These are phyloP conservation scores for Cryptomeria japonica DNA, from an alignment of 75 land plant species.

Conservation along the genomic window DNA sequence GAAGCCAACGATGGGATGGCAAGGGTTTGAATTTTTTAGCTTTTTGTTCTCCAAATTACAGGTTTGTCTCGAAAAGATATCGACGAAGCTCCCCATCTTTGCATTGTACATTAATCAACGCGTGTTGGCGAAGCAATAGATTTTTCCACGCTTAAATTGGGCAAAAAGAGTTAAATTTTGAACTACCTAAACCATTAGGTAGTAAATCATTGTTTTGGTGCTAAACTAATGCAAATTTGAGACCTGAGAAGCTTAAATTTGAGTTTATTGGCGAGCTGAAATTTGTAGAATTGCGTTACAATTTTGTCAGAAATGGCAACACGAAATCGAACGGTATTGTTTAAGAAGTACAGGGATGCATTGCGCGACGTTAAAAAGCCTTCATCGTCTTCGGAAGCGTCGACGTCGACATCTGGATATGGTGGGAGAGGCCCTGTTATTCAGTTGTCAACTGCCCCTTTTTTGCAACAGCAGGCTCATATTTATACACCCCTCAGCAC, in stretches of 20 bases:
- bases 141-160: no score
- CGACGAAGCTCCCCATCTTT: no score
- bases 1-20: no score
- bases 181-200: no score
- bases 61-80: no score
- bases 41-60: no score
- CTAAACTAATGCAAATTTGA: not conserved
- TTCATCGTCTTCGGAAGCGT: constrained; percentile 19
- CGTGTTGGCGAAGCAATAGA: no score
- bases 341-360: constrained; percentile 67
- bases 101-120: no score
- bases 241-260: not conserved
- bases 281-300: constrained; percentile 5
- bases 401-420: constrained; percentile 9
- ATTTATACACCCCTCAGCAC: constrained; percentile 64
- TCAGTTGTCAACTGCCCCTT: constrained; percentile 56
- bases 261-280: not conserved
- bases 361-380: constrained; percentile 53
- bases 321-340: constrained; percentile 62
- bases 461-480: constrained; percentile 40
- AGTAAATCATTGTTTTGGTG: no score
- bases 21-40: no score
- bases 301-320: constrained; percentile 52
- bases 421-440: constrained; percentile 60
- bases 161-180: no score